phyloP scores from a whole-genome alignment of 176 grass and related monocot genomes.

The Oryza meridionalis region DNA sequence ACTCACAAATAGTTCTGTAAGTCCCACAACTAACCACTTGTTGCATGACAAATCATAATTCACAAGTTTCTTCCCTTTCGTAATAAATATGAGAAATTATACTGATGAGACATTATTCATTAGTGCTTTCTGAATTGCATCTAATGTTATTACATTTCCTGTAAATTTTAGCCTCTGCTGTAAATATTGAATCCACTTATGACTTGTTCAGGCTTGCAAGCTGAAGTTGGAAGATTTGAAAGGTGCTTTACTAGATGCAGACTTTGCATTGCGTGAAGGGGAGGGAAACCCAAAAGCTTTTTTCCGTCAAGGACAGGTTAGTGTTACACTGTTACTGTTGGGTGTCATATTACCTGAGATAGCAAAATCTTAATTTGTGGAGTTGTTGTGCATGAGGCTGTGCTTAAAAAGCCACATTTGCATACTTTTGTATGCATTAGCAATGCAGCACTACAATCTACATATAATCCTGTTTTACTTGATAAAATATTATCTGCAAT shows the following conservation, averaged over 20 bases:
- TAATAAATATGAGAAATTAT: conserved; percentile 30
- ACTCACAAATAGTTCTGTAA: conserved; percentile 98
- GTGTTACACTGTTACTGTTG: background rate
- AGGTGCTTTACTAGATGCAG: conserved; percentile 92
- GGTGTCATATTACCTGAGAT: conserved; percentile 3
- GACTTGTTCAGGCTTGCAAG: conserved; percentile 77
- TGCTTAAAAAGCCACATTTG: conserved; percentile 15
- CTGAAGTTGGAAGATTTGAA: conserved; percentile 86
- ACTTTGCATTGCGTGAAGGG: conserved; percentile 93
- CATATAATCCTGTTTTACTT: background rate
- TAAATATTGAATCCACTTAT: conserved; percentile 38
- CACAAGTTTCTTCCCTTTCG: conserved; percentile 13
- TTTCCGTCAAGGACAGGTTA: conserved; percentile 92
- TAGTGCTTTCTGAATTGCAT: conserved; percentile 26
- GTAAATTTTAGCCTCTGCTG: conserved; percentile 7
- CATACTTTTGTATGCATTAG: conserved; percentile 7
- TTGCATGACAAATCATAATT: conserved; percentile 36
- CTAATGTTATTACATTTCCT: conserved; percentile 19
- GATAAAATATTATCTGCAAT: conserved; percentile 29
- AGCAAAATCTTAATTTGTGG: background rate
- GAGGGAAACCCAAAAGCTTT: conserved; percentile 93
- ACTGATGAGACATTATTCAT: conserved; percentile 10
- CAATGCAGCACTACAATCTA: background rate
- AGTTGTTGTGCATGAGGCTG: conserved; percentile 9
- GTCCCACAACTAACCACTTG: conserved; percentile 28